phyloP scores from a whole-genome alignment of 148 eudicot species.

The Arbutus unedo region DNA sequence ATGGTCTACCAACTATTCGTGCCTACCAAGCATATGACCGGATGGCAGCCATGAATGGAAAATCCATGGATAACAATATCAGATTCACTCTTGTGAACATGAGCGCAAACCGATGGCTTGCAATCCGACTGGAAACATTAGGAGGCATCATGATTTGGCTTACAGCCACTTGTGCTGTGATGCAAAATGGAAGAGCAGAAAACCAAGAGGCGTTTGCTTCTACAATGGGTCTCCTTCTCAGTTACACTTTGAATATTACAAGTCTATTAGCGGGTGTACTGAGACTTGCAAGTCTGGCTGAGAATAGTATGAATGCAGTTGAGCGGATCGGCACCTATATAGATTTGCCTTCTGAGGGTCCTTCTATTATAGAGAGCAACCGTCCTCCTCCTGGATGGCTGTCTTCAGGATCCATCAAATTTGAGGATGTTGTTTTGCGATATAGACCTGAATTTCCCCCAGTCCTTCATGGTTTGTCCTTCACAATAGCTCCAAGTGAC shows the following conservation, averaged over 20 bases:
- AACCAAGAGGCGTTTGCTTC: slow-evolving; percentile 93
- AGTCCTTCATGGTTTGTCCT: slow-evolving; percentile 79
- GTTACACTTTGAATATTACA: slow-evolving; percentile 85
- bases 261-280: slow-evolving; percentile 76
- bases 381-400: slow-evolving; percentile 99
- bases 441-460: slow-evolving; percentile 96
- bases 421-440: slow-evolving; percentile 77
- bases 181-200: slow-evolving; percentile 90
- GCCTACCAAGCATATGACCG: slow-evolving; percentile 92
- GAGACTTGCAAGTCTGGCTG: slow-evolving; percentile 87
- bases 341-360: slow-evolving; percentile 83
- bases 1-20: slow-evolving; percentile 79
- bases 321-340: slow-evolving; percentile 82
- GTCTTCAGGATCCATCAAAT: slow-evolving; percentile 71
- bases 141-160: slow-evolving; percentile 98
- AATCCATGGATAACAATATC: slow-evolving; percentile 82
- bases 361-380: slow-evolving; percentile 55
- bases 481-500: slow-evolving; percentile 70
- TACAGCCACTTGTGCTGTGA: slow-evolving; percentile 90
- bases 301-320: slow-evolving; percentile 86
- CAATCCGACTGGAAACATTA: slow-evolving; percentile 77
- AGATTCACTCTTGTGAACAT: slow-evolving; percentile 84
- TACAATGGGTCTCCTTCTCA: slow-evolving; percentile 88
- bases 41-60: slow-evolving; percentile 80
- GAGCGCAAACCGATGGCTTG: slow-evolving; percentile 95